phyloP scores from a whole-genome alignment of 257 asterid genomes.

The Nicotiana benthamiana region DNA sequence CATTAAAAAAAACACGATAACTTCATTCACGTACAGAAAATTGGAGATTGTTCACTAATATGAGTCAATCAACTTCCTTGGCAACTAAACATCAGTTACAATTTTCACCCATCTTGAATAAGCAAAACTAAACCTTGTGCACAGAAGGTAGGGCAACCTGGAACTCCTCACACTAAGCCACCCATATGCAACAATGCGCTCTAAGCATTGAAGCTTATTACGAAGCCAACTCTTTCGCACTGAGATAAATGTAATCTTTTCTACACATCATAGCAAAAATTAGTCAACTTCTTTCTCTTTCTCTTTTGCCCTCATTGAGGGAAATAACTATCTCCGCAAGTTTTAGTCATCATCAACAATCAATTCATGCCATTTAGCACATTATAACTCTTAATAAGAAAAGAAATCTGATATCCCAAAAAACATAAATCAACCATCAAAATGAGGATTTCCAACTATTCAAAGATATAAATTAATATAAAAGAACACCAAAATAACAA shows the following conservation, averaged over 20 bases:
- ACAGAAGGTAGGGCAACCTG: neutral
- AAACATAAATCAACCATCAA: too few species aligned
- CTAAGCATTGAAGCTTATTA: neutral
- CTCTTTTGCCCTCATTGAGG: neutral
- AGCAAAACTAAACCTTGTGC: neutral
- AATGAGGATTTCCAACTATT: too few species aligned
- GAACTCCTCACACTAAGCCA: neutral
- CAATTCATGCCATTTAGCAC: neutral
- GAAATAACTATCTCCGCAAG: neutral
- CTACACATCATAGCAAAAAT: neutral
- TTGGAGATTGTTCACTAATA: neutral
- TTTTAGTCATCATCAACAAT: neutral
- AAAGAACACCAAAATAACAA: too few species aligned
- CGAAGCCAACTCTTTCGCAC: neutral
- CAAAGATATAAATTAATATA: too few species aligned
- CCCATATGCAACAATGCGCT: neutral
- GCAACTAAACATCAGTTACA: neutral
- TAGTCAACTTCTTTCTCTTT: neutral
- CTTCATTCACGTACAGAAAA: neutral
- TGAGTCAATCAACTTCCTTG: neutral
- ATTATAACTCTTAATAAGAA: too few species aligned
- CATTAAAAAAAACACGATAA: too few species aligned
- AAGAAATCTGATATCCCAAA: too few species aligned
- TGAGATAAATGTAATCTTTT: neutral
- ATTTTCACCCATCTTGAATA: neutral